Evolutionary conservation across 768 basidiomycete genomes (phyloP).

Genomic region (Pilatotrama ljubarskyi): DNA sequence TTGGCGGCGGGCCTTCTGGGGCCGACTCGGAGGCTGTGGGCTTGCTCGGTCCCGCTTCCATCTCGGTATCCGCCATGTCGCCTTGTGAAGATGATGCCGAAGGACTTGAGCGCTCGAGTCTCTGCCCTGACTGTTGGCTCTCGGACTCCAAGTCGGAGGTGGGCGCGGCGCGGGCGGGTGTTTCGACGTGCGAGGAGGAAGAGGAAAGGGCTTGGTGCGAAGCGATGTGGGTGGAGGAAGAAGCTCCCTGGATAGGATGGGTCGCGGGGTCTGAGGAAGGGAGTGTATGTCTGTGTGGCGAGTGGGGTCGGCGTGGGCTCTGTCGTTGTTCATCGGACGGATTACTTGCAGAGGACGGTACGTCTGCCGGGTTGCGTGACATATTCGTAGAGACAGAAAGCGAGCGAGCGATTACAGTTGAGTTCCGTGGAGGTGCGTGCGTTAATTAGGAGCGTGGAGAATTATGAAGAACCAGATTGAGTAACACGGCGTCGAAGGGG

Average conservation of each 20-base stretch:
- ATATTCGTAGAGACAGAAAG: constrained; percentile 24
- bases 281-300: constrained; percentile 17
- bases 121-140: constrained; percentile 4
- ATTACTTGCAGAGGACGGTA: constrained; percentile 19
- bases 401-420: constrained; percentile 22
- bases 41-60: constrained; percentile 46
- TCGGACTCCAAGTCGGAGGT: constrained; percentile 18
- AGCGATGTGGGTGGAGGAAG: constrained; percentile 11
- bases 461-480: constrained; percentile 24
- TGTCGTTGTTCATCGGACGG: constrained; percentile 17
- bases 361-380: constrained; percentile 24
- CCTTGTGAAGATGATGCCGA: constrained; percentile 34
- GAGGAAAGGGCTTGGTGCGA: constrained; percentile 4
- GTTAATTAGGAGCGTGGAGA: constrained; percentile 23
- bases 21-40: constrained; percentile 36
- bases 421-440: constrained; percentile 17
- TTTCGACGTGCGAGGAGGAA: constrained; percentile 11
- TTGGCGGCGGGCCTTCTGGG: constrained; percentile 42
- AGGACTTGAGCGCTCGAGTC: constrained; percentile 27
- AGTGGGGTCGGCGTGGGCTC: constrained; percentile 10
- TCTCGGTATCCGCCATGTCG: constrained; percentile 59
- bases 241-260: constrained; percentile 14
- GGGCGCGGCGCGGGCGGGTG: constrained; percentile 1
- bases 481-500: constrained; percentile 29
- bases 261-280: constrained; percentile 14